phyloP scores from a whole-genome alignment of 257 asterid species.

The Ballota nigra region DNA sequence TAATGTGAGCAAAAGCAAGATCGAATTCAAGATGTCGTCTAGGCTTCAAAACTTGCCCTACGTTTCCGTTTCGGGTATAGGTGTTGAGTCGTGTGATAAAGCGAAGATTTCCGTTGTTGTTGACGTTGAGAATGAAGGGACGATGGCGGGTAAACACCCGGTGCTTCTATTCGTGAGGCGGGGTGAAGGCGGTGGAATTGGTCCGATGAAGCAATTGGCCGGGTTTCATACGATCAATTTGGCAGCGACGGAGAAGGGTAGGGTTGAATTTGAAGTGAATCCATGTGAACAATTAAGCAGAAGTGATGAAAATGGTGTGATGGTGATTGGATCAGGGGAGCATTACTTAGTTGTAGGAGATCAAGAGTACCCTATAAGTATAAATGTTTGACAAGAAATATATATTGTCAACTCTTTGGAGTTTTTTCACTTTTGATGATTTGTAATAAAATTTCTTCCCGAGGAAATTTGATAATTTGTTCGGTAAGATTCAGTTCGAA shows the following conservation, averaged over 20 bases:
- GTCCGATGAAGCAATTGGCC: constrained; percentile 48
- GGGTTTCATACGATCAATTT: constrained; percentile 49
- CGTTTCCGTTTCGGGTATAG: background rate
- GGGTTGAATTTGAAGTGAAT: constrained; percentile 34
- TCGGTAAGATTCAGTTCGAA: too few relatives aligned
- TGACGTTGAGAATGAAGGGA: constrained; percentile 39
- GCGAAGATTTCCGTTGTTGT: constrained; percentile 28
- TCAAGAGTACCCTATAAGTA: constrained; percentile 37
- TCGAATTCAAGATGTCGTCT: constrained; percentile 27
- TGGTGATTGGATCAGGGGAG: constrained; percentile 50
- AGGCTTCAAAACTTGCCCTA: background rate
- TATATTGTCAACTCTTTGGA: too few relatives aligned
- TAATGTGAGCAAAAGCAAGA: constrained; percentile 32
- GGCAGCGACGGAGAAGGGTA: constrained; percentile 32
- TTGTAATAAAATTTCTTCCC: background rate
- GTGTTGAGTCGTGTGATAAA: constrained; percentile 16
- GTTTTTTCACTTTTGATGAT: background rate
- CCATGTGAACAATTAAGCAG: constrained; percentile 56
- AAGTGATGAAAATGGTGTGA: constrained; percentile 44
- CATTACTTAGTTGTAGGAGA: constrained; percentile 45
- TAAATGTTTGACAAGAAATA: constrained; percentile 30
- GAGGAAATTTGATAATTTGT: too few relatives aligned
- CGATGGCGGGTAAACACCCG: constrained; percentile 57
- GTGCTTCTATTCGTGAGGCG: constrained; percentile 47
- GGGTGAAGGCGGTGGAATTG: constrained; percentile 9